phyloP scores from a whole-genome alignment of 2,329 filamentous ascomycete species.

The Claviceps arundinis region DNA sequence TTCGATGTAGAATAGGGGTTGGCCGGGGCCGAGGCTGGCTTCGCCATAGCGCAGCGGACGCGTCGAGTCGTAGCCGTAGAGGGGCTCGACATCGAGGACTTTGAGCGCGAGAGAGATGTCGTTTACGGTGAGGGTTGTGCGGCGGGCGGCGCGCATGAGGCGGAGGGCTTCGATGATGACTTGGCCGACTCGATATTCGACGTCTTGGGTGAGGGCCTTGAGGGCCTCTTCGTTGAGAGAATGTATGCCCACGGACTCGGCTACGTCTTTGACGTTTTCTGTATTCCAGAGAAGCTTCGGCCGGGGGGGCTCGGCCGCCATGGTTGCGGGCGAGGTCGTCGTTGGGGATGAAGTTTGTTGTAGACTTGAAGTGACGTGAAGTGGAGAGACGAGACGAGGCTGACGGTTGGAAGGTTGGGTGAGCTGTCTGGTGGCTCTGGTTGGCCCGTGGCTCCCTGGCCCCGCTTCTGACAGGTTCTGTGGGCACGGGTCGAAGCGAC shows the following conservation, averaged over 20 bases:
- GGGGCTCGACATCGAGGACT: constrained; percentile 80
- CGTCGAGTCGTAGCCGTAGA: constrained; percentile 93
- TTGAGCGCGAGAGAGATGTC: constrained; percentile 79
- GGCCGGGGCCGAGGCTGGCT: constrained; percentile 81
- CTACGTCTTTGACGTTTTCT: constrained; percentile 90
- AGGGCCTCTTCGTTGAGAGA: constrained; percentile 74
- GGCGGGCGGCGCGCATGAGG: constrained; percentile 84
- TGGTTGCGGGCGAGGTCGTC: constrained; percentile 9
- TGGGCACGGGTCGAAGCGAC: too few species aligned
- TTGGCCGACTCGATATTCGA: constrained; percentile 88
- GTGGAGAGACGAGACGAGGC: not conserved
- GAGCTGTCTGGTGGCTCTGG: too few species aligned
- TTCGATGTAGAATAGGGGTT: constrained; percentile 93
- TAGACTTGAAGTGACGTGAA: not conserved
- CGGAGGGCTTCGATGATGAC: constrained; percentile 89
- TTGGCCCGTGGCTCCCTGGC: too few species aligned
- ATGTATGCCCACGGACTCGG: constrained; percentile 84
- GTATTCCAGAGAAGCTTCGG: constrained; percentile 74
- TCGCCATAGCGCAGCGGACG: constrained; percentile 84
- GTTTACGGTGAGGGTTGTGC: constrained; percentile 76
- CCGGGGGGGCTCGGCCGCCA: constrained; percentile 29
- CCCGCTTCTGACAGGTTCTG: too few species aligned
- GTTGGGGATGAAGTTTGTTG: not conserved
- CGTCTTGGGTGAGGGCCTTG: constrained; percentile 78
- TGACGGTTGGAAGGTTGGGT: not conserved